Percentiles rank a stretch among this genome's conserved stretches.
Evolutionary conservation across 1,284 basidiomycete genomes (phyloP).

Genomic region (Boletus calvinii): DNA sequence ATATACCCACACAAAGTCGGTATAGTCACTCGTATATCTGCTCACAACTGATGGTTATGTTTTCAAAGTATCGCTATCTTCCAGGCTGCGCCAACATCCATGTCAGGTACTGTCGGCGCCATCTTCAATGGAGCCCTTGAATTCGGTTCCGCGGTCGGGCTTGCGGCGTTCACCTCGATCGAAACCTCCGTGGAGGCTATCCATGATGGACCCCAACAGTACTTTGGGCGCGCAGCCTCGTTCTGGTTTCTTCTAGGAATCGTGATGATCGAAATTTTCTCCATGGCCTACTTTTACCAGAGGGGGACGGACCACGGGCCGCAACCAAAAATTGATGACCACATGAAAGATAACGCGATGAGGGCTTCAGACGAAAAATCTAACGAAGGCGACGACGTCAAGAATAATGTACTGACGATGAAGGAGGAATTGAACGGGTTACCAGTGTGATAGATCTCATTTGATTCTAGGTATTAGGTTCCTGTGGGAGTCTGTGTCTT

Average conservation of each 20-base stretch:
- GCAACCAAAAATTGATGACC: not conserved
- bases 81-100: constrained; percentile 43
- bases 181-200: constrained; percentile 42
- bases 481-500: no score
- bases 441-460: no score
- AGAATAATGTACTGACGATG: no score
- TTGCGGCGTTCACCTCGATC: constrained; percentile 48
- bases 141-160: constrained; percentile 49
- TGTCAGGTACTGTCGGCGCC: constrained; percentile 54
- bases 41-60: not conserved
- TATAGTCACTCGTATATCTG: not conserved
- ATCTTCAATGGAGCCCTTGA: constrained; percentile 56
- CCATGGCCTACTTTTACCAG: constrained; percentile 41
- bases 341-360: no score
- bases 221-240: constrained; percentile 44
- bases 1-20: constrained; percentile 41
- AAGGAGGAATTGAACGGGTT: no score
- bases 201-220: constrained; percentile 33
- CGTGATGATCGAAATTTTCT: constrained; percentile 35
- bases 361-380: no score
- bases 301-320: constrained; percentile 3
- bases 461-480: no score
- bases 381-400: no score
- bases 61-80: constrained; percentile 50
- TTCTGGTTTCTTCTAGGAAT: constrained; percentile 52